Conservation (phyloP, 2,329 filamentous ascomycete species). For the Fusarium sp. region DNA sequence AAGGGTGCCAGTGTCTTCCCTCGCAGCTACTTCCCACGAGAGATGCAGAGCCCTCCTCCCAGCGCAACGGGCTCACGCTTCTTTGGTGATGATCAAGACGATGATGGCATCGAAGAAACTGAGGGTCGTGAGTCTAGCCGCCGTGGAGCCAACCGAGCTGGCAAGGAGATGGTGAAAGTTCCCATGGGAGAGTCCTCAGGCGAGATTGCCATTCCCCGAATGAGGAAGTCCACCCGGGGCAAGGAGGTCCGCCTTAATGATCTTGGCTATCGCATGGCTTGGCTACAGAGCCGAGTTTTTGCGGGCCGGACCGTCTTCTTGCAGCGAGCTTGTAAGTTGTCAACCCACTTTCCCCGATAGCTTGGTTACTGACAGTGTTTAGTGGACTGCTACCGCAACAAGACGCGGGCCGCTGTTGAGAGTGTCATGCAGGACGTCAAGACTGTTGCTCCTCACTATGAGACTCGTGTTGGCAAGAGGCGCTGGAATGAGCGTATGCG, state of each 20-base stretch:
- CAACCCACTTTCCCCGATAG: not conserved
- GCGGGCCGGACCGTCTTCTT: constrained; percentile 88
- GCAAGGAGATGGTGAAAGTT: constrained; percentile 69
- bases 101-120: constrained; percentile 68
- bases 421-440: constrained; percentile 82
- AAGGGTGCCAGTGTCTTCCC: constrained; percentile 92
- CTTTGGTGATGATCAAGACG: constrained; percentile 76
- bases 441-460: constrained; percentile 85
- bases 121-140: constrained; percentile 63
- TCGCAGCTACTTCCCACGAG: constrained; percentile 90
- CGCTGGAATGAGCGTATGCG: constrained; percentile 75
- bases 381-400: constrained; percentile 97
- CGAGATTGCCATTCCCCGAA: constrained; percentile 82
- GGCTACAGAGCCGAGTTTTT: constrained; percentile 95
- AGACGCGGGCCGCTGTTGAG: constrained; percentile 87
- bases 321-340: constrained; percentile 87
- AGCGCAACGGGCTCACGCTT: constrained; percentile 82
- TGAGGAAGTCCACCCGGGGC: constrained; percentile 77
- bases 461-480: constrained; percentile 89
- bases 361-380: constrained; percentile 17
- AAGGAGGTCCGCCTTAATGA: constrained; percentile 96
- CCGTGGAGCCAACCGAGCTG: constrained; percentile 53
- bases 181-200: constrained; percentile 78
- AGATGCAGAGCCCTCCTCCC: constrained; percentile 90
- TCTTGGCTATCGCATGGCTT: constrained; percentile 94